phyloP scores from a whole-genome alignment of 306 rosid genomes.

The Sesbania bispinosa region DNA sequence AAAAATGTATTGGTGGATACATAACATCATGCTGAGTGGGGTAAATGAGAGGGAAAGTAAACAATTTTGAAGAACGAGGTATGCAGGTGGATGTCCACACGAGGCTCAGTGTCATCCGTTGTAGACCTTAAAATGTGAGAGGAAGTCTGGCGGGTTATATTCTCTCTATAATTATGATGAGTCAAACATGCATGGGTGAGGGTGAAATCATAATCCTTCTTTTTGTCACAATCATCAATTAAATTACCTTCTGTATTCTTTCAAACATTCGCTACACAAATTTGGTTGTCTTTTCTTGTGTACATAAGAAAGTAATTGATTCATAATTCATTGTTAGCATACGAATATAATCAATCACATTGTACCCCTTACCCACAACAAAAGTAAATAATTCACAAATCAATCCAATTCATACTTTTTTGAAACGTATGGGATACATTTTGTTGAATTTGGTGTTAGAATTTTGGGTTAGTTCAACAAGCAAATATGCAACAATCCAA shows the following conservation, averaged over 20 bases:
- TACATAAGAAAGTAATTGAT: too few species aligned
- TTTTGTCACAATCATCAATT: background rate
- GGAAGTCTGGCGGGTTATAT: background rate
- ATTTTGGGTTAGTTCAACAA: background rate
- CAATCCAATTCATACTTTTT: slow-evolving; percentile 1
- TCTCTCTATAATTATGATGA: background rate
- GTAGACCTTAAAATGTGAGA: too few species aligned
- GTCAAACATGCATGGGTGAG: slow-evolving; percentile 8
- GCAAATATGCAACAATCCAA: background rate
- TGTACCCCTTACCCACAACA: too few species aligned
- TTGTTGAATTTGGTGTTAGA: background rate
- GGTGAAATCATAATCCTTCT: slow-evolving; percentile 16
- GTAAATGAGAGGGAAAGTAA: slow-evolving; percentile 15
- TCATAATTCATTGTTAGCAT: too few species aligned
- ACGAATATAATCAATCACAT: too few species aligned
- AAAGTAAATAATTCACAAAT: too few species aligned
- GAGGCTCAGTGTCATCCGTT: too few species aligned
- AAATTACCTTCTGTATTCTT: background rate
- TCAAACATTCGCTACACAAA: background rate
- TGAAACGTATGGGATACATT: background rate
- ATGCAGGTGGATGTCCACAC: slow-evolving; percentile 7
- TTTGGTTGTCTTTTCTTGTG: background rate
- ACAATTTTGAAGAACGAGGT: slow-evolving; percentile 15
- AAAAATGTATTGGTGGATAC: slow-evolving; percentile 1
- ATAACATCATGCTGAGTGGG: slow-evolving; percentile 1